Percentiles rank a stretch among this genome's conserved stretches.
phyloP scores from a whole-genome alignment of 139 green algal genomes.

The Picochlorum sp. region DNA sequence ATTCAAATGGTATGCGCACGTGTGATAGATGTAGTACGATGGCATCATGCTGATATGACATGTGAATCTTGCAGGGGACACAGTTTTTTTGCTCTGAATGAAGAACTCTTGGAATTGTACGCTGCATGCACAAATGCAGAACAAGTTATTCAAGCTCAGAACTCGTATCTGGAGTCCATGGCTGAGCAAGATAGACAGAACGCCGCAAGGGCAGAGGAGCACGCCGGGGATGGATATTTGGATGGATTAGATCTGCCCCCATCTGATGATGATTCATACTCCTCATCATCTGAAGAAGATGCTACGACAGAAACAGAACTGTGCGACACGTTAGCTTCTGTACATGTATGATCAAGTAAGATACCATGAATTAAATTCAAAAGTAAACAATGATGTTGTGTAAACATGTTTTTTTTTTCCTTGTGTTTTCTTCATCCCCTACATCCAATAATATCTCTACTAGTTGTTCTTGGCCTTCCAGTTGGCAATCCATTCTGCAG shows the following conservation, averaged over 20 bases:
- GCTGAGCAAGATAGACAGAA: background rate
- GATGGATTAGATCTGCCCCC: slow-evolving; percentile 33
- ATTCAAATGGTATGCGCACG: slow-evolving; percentile 76
- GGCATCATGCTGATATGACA: too few relatives aligned
- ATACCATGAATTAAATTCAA: background rate
- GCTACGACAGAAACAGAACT: slow-evolving; percentile 1
- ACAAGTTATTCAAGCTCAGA: slow-evolving; percentile 78
- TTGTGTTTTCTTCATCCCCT: background rate
- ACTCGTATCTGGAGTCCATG: slow-evolving; percentile 41
- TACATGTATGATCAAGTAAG: background rate
- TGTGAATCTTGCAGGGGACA: slow-evolving; percentile 58
- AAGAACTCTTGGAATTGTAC: slow-evolving; percentile 77
- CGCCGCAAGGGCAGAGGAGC: background rate
- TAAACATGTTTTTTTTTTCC: background rate
- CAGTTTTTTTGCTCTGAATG: slow-evolving; percentile 84
- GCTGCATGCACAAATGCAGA: slow-evolving; percentile 53
- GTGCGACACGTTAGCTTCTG: background rate
- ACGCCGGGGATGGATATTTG: slow-evolving; percentile 31
- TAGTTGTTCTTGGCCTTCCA: slow-evolving; percentile 7
- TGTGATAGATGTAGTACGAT: background rate
- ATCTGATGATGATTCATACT: slow-evolving; percentile 22
- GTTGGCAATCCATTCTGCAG: slow-evolving; percentile 11
- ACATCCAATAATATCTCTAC: background rate
- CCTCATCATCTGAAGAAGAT: slow-evolving; percentile 7
- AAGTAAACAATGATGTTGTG: too few relatives aligned